Evolutionary conservation across 495 filamentous ascomycete genomes (phyloP), one percentile per base, ranked within the genome.

Genomic region (Trichoderma reesei): DNA sequence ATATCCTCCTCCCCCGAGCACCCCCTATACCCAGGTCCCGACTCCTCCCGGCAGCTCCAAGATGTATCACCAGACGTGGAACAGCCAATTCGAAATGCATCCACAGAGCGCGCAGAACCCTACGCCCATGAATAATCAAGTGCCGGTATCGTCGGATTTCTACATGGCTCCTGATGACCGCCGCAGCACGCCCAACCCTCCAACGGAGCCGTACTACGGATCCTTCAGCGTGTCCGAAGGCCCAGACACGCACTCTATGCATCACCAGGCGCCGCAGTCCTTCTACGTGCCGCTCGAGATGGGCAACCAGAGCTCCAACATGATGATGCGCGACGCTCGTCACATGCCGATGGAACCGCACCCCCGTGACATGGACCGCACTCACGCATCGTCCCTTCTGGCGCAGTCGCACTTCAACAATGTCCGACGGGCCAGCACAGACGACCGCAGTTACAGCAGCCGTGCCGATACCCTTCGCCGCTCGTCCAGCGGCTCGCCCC

Each of bases 21-120:
- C 74, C 64, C 62, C 73, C 60, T 67, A 72, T 20, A 34, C 76
- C 11, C 77, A 79, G 61, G 71, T 72, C 41, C 78, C 73, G 20
- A 79, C 79, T 4, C 78, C 79, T 60, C 78, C 78, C 38, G 69
- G 68, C 60, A 73, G 76, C 7, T 76, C 77, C 59, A 73, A 72
- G 36, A 72, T 77, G 65, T 79, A 78, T 67, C 75, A 75, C 48
- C 67, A 63, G 33, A 14, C 64, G 16, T 71, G 73, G 61, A 65
- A 46, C 11, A 64, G 64, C 36, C 59, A 67, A 6, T 72, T 72
- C 37, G 73, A 75, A 44, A 72, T 78, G 64, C 37, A 61, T 36
- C 26, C 3, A 5, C 59, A 38, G 16, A 18, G 5, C 7, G 59
- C 33, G 6, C 59, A 61, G n/a, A 39, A 8, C 59, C n/a, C 34